Base-by-base conservation (phyloP, 495 filamentous ascomycete genomes). In the Recurvomyces mirabilis region DNA sequence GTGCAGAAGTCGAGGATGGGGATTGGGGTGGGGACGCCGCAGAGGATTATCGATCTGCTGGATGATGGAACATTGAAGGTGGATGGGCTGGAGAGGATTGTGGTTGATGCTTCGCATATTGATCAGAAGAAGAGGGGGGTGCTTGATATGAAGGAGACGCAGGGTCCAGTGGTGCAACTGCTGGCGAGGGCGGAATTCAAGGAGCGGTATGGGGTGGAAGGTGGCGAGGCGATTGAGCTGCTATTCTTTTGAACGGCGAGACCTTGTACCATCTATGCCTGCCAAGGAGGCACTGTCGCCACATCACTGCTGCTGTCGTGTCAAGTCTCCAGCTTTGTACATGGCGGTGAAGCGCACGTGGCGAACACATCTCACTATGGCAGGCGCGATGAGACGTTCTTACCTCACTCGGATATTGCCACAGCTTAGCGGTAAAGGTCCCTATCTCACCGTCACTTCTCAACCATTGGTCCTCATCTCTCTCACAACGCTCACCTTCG, bases 61-160 rank as follows among this genome's bases (percentile, higher is more conserved):
- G 79, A 87, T 36, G 73, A 79, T 50, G 84, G 86, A 18, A 74
- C 77, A 12, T 62, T 96, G 36, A 79, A 75, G 22, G 44, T 81
- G 29, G 69, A 73, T 20, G 71, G 78, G 24, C 64, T 96, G 25
- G 70, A 87, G 60, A 73, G 82, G 44, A 76, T 98, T 30, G 74
- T 95, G 10, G 71, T 96, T 43, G 93, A 96, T 60, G 81, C 80
- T 26, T 94, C 87, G 1, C 77, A 89, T 54, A 78, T 94, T 49
- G 87, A 96, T 59, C 75, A 82, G 58, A 98, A 98, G 68, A 87
- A 93, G 65, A 72, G 87, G 34, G 82, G 84, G 4, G 78, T 96
- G 40, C 76, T 93, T 54, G 93, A 96, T 49, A 93, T 94, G 82
- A 81, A 79, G 53, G 91, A 98, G 41, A 86, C 81, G 2, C 79